These are phyloP conservation scores for Pichia norvegensis DNA, from an alignment of 1,139 yeast genomes.

Conservation along the genomic window DNA sequence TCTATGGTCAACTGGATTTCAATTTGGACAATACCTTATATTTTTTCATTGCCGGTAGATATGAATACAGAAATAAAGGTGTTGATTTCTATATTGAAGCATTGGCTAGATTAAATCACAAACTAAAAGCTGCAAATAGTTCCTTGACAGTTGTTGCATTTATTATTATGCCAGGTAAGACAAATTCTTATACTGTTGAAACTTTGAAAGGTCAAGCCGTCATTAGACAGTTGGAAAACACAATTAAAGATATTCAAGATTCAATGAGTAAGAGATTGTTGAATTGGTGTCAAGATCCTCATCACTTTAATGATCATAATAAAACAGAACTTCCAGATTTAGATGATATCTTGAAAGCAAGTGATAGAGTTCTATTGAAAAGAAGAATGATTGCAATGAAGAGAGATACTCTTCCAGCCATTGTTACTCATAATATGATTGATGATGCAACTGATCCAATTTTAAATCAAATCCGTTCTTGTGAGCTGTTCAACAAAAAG, in stretches of 20 bases:
- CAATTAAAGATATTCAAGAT: slow-evolving; percentile 83
- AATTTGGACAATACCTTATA: slow-evolving; percentile 89
- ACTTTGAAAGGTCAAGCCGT: slow-evolving; percentile 96
- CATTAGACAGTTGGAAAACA: slow-evolving; percentile 79
- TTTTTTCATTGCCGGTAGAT: slow-evolving; percentile 94
- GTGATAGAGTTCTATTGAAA: slow-evolving; percentile 83
- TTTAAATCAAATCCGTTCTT: slow-evolving; percentile 84
- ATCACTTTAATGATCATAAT: slow-evolving; percentile 26
- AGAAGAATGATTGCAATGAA: slow-evolving; percentile 91
- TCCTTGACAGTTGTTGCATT: slow-evolving; percentile 96
- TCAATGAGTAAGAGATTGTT: slow-evolving; percentile 82
- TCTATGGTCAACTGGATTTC: slow-evolving; percentile 93
- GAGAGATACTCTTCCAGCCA: slow-evolving; percentile 84
- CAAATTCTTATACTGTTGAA: slow-evolving; percentile 90
- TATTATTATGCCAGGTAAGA: slow-evolving; percentile 95
- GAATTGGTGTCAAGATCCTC: slow-evolving; percentile 60
- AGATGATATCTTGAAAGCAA: slow-evolving; percentile 77
- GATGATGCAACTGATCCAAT: slow-evolving; percentile 91
- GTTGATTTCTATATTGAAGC: slow-evolving; percentile 93
- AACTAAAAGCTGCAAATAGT: slow-evolving; percentile 71
- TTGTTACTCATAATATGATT: slow-evolving; percentile 95
- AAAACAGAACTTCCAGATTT: slow-evolving; percentile 47
- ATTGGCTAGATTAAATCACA: slow-evolving; percentile 84
- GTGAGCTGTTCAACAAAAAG: slow-evolving; percentile 81
- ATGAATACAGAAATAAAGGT: slow-evolving; percentile 94